phyloP scores from a whole-genome alignment of 495 filamentous ascomycete species.

The Endocarpon pusillum region DNA sequence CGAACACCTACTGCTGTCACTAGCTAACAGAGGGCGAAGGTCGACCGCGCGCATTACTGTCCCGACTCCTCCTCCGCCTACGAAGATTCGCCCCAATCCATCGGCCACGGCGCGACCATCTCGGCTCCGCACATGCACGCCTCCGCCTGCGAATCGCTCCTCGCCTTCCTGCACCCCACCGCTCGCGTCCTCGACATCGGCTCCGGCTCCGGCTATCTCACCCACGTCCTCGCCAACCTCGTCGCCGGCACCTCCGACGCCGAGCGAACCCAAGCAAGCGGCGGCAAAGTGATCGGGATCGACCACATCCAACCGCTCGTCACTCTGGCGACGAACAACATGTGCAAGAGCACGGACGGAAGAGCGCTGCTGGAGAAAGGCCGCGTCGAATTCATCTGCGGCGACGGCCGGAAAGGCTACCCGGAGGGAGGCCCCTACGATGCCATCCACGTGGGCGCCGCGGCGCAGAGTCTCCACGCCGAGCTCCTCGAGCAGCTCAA shows the following conservation, averaged over 20 bases:
- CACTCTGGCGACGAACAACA: conserved; percentile 56
- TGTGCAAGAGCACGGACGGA: conserved; percentile 55
- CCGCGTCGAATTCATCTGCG: conserved; percentile 54
- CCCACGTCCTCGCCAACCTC: conserved; percentile 73
- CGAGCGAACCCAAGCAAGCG: too few relatives aligned
- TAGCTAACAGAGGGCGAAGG: conserved; percentile 28
- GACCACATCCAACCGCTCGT: conserved; percentile 74
- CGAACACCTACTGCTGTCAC: not conserved
- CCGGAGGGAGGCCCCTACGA: conserved; percentile 46
- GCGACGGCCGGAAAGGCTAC: conserved; percentile 72
- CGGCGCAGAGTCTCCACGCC: conserved; percentile 55
- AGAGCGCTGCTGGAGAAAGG: conserved; percentile 38
- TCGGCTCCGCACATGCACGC: conserved; percentile 97
- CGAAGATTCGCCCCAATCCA: conserved; percentile 77
- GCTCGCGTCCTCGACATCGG: conserved; percentile 71
- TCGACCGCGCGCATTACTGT: conserved; percentile 76
- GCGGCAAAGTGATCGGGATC: conserved; percentile 61
- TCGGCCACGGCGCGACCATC: conserved; percentile 80
- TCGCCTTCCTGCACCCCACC: conserved; percentile 37
- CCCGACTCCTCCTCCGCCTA: conserved; percentile 47
- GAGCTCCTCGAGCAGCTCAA: conserved; percentile 63
- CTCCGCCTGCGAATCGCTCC: conserved; percentile 49
- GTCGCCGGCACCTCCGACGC: conserved; percentile 31
- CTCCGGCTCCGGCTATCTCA: conserved; percentile 80
- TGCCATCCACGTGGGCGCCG: conserved; percentile 92